These are phyloP conservation scores for Penicillium nucicola DNA, from an alignment of 495 filamentous ascomycete species.

Conservation along the genomic window DNA sequence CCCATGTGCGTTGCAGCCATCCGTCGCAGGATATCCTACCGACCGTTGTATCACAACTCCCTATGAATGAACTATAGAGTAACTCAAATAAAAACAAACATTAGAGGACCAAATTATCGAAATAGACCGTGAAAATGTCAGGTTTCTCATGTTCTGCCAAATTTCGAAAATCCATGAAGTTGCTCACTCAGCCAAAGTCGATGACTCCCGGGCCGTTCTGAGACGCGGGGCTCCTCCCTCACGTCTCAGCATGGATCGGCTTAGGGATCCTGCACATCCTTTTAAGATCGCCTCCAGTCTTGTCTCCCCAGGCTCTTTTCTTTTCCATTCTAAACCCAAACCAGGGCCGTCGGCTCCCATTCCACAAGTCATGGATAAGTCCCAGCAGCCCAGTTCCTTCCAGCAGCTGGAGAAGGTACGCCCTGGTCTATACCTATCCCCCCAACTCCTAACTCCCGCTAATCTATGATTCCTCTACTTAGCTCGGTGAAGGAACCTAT, in stretches of 20 bases:
- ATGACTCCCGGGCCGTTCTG: slow-evolving; percentile 17
- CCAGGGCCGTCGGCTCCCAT: slow-evolving; percentile 5
- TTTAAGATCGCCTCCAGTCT: slow-evolving; percentile 32
- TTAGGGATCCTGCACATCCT: slow-evolving; percentile 22
- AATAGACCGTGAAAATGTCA: too few species aligned
- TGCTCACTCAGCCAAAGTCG: slow-evolving; percentile 5
- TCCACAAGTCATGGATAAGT: slow-evolving; percentile 70
- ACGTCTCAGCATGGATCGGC: slow-evolving; percentile 25
- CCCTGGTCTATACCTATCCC: neutral
- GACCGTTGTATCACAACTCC: slow-evolving; percentile 30
- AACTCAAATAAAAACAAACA: neutral
- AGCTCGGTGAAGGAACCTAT: slow-evolving; percentile 97
- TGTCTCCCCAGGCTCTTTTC: slow-evolving; percentile 40
- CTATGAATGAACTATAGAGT: slow-evolving; percentile 11
- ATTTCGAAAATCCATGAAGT: neutral
- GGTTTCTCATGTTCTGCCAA: neutral
- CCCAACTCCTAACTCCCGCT: slow-evolving; percentile 13
- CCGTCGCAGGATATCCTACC: slow-evolving; percentile 37
- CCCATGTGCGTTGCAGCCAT: slow-evolving; percentile 39
- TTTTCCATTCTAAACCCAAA: slow-evolving; percentile 21
- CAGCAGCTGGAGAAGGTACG: slow-evolving; percentile 91
- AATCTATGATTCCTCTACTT: slow-evolving; percentile 7
- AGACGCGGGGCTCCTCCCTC: slow-evolving; percentile 27
- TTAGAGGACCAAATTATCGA: neutral
- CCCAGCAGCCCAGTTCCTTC: slow-evolving; percentile 89